Evolutionary conservation across 306 rosid species (phyloP).

Genomic region (Cercis canadensis): DNA sequence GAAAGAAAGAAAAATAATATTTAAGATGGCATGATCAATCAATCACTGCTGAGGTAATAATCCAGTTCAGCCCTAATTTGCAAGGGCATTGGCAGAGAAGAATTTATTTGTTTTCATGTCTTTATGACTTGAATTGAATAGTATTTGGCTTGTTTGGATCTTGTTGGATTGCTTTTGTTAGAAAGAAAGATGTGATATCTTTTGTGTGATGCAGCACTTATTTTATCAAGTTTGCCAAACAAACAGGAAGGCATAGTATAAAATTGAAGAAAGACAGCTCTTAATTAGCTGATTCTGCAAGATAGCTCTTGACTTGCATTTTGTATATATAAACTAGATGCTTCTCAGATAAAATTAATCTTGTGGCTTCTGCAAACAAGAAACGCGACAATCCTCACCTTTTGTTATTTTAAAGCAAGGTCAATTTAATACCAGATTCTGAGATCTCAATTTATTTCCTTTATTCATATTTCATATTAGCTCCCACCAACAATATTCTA

Average conservation of each 20-base stretch:
- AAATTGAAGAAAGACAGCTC: slow-evolving; percentile 43
- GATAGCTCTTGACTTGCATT: slow-evolving; percentile 40
- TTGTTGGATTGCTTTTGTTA: slow-evolving; percentile 33
- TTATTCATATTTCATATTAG: slow-evolving; percentile 3
- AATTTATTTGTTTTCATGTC: too few relatives aligned
- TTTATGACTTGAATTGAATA: too few relatives aligned
- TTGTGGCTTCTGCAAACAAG: slow-evolving; percentile 33
- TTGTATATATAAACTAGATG: slow-evolving; percentile 17
- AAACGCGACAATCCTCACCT: slow-evolving; percentile 32
- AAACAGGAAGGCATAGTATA: slow-evolving; percentile 12
- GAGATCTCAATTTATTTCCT: slow-evolving; percentile 25
- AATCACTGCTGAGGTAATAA: too few relatives aligned
- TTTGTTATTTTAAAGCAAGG: slow-evolving; percentile 26
- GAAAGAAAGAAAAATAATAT: too few relatives aligned
- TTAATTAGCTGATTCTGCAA: slow-evolving; percentile 35
- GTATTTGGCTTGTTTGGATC: too few relatives aligned
- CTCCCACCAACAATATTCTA: slow-evolving; percentile 6
- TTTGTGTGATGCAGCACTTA: slow-evolving; percentile 33
- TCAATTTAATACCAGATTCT: slow-evolving; percentile 30
- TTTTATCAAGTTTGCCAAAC: slow-evolving; percentile 30
- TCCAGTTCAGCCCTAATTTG: too few relatives aligned
- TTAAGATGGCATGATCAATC: too few relatives aligned
- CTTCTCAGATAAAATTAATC: slow-evolving; percentile 27
- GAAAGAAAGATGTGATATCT: slow-evolving; percentile 20
- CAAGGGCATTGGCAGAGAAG: too few relatives aligned